Evolutionary conservation across 805 yeast genomes (phyloP), one percentile per base, ranked within the genome.

Genomic region (Zygosaccharomyces pseudorouxii): DNA sequence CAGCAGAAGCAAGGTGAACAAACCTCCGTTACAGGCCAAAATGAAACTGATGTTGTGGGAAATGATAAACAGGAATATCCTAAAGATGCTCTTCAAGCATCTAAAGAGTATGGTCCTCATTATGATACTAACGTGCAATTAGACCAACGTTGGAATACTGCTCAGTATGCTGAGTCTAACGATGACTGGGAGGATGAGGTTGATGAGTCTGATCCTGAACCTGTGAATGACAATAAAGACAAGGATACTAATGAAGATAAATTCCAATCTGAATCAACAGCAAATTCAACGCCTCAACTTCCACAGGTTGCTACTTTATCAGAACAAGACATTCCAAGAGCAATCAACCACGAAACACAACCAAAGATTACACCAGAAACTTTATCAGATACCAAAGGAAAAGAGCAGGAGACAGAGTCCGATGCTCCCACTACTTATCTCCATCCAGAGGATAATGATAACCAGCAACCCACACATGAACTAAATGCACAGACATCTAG

Each of bases 121-220:
- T 4, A 22, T 22, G 23, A 22, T 22, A 22, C 23, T 22, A 22
- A 22, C 9, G 20, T 25, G 12, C 47, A 27, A 18, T 23, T 38
- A 23, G 36, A 35, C 35, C 5, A 45, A 27, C 27, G 9, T 18
- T 12, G 18, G 14, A 14, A 28, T 11, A 11, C 33, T 19, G 36
- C 25, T 10, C 18, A 23, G 1, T 28, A 37, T n/a, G 16, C 12
- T 30, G 40, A 31, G 10, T 22, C 43, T 16, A 44, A 44, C 22
- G 50, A 44, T 18, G 53, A 46, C 22, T 44, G 53, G 49, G 55
- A 51, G 33, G 55, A 48, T 25, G 48, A 45, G 25, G 20, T 19
- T 31, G 43, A 40, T 23, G 43, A 28, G 5, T 7, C 18, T 8
- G 36, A 41, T 16, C 16, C 19, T 11, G 44, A 22, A 22, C 23